Base-by-base conservation (phyloP, 768 basidiomycete species). In the Xerocomellus amylosporus region DNA sequence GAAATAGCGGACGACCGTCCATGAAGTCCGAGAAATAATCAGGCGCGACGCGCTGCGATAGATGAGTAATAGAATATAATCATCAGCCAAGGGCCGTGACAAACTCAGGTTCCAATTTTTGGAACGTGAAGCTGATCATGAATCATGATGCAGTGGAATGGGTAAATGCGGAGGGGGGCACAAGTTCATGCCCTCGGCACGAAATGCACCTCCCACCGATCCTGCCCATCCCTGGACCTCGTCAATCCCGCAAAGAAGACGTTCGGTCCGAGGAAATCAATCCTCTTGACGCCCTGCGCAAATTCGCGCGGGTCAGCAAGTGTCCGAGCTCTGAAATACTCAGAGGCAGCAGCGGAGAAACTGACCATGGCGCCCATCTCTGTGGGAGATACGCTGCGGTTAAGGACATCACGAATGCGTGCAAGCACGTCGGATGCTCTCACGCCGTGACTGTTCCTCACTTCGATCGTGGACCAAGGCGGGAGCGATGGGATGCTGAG, bases 251-350 rank as follows among this genome's bases (percentile, higher is more conserved):
- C 63, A 39, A 75, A 75, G 26, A 51, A 54, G 37, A 64, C 54
- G 20, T 64, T 62, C 2, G 58, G 63, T 31, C 72, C 71, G 55
- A 75, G 64, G 59, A 73, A 72, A 57, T 75, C 74, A 26, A 75
- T 64, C 62, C 73, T 58, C 65, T 74, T 76, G 26, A 76, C 54
- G 8, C 74, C 74, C 62, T 76, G 74, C 58, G 55, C 59, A 64
- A 59, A 67, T 64, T 75, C 73, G 61, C 66, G 60, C 63, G 63
- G 69, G 55, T 71, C 71, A 62, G 66, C 49, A 49, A 26, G 39
- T 12, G 66, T 61, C 58, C 69, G 53, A 42, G 57, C 63, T 59
- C 69, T 58, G 55, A 69, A 72, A 39, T 59, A 71, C 20, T 69
- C 65, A 54, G 65, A 60, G 58, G 59, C 69, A 50, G 44, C 56